phyloP scores from a whole-genome alignment of 2,329 filamentous ascomycete species.

The Cadophora sp. region DNA sequence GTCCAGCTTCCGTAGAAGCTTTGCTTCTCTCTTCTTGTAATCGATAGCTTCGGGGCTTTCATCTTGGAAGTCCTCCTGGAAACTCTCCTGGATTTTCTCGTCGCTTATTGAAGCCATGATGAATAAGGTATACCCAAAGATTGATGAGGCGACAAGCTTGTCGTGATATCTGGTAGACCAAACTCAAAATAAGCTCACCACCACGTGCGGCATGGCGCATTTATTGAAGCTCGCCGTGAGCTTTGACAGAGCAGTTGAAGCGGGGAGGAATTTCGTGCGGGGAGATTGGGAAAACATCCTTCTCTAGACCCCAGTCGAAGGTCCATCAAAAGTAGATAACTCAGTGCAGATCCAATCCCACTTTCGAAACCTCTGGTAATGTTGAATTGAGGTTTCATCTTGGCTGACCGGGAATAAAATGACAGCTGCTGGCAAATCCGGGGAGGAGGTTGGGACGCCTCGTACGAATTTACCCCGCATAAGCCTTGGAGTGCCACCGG shows the following conservation, averaged over 20 bases:
- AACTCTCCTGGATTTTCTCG: slow-evolving; percentile 22
- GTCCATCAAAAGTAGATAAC: neutral
- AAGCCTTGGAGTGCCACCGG: neutral
- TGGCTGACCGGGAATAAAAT: neutral
- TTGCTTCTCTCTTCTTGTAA: slow-evolving; percentile 32
- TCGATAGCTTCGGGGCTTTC: slow-evolving; percentile 6
- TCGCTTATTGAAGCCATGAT: slow-evolving; percentile 17
- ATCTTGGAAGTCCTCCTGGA: slow-evolving; percentile 19
- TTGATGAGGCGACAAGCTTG: no score
- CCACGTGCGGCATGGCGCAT: no score
- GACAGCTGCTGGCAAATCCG: neutral
- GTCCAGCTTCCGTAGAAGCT: slow-evolving; percentile 65
- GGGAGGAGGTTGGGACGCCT: neutral
- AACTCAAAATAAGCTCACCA: no score
- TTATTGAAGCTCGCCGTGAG: neutral
- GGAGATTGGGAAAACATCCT: neutral
- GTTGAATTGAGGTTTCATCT: neutral
- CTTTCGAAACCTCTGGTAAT: neutral
- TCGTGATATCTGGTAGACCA: no score
- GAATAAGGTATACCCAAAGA: no score
- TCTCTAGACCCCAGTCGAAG: neutral
- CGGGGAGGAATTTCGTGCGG: neutral
- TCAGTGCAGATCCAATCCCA: neutral
- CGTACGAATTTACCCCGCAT: slow-evolving; percentile 3
- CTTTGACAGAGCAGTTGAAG: neutral